A percentile compares a stretch with the other conserved stretches of the same genome.
Conservation (phyloP, 1,284 basidiomycete species). For the Chalciporus sp. region DNA sequence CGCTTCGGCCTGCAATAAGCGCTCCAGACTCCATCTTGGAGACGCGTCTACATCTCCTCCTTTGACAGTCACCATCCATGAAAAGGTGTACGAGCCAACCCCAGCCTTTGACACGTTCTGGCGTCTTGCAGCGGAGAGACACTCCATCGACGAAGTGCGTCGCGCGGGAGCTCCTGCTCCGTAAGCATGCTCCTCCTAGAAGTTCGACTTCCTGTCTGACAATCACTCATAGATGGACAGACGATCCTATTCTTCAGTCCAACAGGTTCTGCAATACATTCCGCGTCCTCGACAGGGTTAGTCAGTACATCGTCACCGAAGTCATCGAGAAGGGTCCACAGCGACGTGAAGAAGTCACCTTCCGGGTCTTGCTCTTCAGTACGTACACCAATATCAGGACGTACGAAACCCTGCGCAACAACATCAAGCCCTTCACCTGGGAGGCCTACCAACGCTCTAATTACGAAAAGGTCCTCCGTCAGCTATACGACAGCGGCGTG, state of each 20-base stretch:
- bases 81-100: slow-evolving; percentile 43
- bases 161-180: slow-evolving; percentile 48
- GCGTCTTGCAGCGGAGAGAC: slow-evolving; percentile 55
- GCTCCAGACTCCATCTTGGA: slow-evolving; percentile 26
- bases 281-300: slow-evolving; percentile 60
- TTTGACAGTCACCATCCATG: slow-evolving; percentile 39
- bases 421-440: slow-evolving; percentile 57
- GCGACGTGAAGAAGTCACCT: slow-evolving; percentile 52
- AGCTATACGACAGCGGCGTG: slow-evolving; percentile 38
- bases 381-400: slow-evolving; percentile 62
- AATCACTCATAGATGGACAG: slow-evolving; percentile 50
- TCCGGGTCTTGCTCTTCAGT: slow-evolving; percentile 64
- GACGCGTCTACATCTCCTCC: slow-evolving; percentile 25
- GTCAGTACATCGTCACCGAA: slow-evolving; percentile 58
- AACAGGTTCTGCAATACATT: slow-evolving; percentile 65
- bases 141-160: slow-evolving; percentile 56
- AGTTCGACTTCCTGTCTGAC: slow-evolving; percentile 19
- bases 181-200: slow-evolving; percentile 39
- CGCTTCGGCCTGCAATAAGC: slow-evolving; percentile 23
- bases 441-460: slow-evolving; percentile 45
- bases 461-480: slow-evolving; percentile 50
- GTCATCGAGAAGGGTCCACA: slow-evolving; percentile 66
- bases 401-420: slow-evolving; percentile 52
- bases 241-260: slow-evolving; percentile 49
- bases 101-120: slow-evolving; percentile 64